Percentiles rank a stretch among this genome's conserved stretches.
These are phyloP conservation scores for Sphagnurus paluster DNA, from an alignment of 1,284 basidiomycete species.

Conservation along the genomic window DNA sequence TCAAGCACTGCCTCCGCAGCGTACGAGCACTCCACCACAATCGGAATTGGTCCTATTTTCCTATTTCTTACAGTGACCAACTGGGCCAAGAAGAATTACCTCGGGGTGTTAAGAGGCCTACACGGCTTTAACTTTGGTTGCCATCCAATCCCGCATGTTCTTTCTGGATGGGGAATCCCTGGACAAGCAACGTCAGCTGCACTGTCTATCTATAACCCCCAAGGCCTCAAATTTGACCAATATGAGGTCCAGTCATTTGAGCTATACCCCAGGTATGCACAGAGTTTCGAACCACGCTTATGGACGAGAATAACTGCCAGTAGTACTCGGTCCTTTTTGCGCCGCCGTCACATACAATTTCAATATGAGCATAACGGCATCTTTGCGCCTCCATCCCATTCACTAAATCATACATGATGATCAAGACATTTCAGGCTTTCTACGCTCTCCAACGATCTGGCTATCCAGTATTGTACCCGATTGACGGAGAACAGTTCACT, in stretches of 20 bases:
- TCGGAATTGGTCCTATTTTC: too few relatives aligned
- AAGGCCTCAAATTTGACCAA: too few relatives aligned
- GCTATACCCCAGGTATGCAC: too few relatives aligned
- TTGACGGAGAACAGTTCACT: constrained; percentile 9
- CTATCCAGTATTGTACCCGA: constrained; percentile 7
- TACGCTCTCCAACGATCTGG: constrained; percentile 10
- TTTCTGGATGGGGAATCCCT: constrained; percentile 8
- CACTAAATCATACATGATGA: constrained; percentile 6
- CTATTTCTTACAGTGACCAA: too few relatives aligned
- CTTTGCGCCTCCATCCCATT: background rate
- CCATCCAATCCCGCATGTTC: constrained; percentile 4
- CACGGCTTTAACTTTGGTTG: constrained; percentile 1
- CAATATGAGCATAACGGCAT: background rate
- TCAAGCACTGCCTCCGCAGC: too few relatives aligned
- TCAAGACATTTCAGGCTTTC: constrained; percentile 3
- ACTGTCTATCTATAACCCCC: constrained; percentile 8
- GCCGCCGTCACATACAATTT: background rate
- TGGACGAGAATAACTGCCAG: background rate
- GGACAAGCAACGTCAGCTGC: background rate
- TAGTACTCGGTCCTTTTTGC: background rate
- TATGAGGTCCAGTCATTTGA: too few relatives aligned
- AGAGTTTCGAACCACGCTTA: background rate
- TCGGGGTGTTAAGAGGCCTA: constrained; percentile 1
- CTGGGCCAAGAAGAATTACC: background rate
- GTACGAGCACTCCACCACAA: too few relatives aligned